Evolutionary conservation across 1,139 yeast genomes (phyloP).

Genomic region (Lodderomyces pseudojiufengensis): DNA sequence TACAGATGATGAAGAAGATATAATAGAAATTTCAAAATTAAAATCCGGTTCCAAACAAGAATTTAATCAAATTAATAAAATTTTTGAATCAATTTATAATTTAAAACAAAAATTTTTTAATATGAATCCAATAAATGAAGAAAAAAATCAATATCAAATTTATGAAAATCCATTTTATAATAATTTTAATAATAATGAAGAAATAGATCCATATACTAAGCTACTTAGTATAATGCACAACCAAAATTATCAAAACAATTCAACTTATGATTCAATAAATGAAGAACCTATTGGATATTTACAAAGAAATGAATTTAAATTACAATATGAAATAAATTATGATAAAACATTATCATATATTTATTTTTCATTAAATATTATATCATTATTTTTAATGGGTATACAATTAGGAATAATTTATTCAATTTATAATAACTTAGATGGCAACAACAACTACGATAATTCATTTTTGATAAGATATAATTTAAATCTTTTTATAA

Average conservation of each 20-base stretch:
- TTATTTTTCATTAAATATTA: conserved; percentile 34
- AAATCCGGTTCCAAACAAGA: no score
- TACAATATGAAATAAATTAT: conserved; percentile 30
- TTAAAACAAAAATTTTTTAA: conserved; percentile 12
- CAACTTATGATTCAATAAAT: conserved; percentile 31
- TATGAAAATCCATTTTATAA: conserved; percentile 6
- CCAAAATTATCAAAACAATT: conserved; percentile 3
- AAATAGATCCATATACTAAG: conserved; percentile 13
- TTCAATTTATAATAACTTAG: conserved; percentile 27
- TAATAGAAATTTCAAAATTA: no score
- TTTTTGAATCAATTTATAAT: conserved; percentile 11
- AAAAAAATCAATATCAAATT: conserved; percentile 10
- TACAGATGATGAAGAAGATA: conserved; percentile 5
- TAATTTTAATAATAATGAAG: neutral
- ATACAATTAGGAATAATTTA: conserved; percentile 43
- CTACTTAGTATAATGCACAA: conserved; percentile 8
- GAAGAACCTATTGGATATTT: conserved; percentile 26
- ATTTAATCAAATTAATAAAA: conserved; percentile 6
- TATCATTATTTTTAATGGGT: conserved; percentile 40
- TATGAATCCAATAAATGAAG: neutral
- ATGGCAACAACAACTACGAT: no score
- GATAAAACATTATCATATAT: conserved; percentile 36
- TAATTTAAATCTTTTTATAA: conserved; percentile 33
- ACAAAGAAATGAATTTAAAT: conserved; percentile 19
- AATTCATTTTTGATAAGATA: conserved; percentile 27